phyloP scores from a whole-genome alignment of 1,284 basidiomycete species.

The Porogramme epimiltina region DNA sequence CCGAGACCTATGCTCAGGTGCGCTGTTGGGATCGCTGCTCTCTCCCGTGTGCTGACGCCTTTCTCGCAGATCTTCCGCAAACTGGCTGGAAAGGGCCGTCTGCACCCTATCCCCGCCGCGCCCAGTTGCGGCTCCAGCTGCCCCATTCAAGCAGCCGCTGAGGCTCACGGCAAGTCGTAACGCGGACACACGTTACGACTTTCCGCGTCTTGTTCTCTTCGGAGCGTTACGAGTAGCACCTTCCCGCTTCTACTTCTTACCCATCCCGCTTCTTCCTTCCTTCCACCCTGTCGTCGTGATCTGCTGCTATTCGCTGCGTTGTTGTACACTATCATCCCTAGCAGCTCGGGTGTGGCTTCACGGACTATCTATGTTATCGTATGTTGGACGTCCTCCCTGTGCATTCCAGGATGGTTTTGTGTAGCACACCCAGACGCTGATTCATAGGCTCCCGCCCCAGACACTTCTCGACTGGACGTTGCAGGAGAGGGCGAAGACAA shows the following conservation, averaged over 20 bases:
- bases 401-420: background rate
- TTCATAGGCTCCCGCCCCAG: no score
- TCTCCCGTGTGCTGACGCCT: constrained; percentile 4
- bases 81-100: constrained; percentile 29
- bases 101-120: constrained; percentile 17
- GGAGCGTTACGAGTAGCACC: background rate
- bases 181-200: background rate
- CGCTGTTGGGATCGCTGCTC: constrained; percentile 14
- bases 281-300: constrained; percentile 7
- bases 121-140: constrained; percentile 16
- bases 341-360: constrained; percentile 10
- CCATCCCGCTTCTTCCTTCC: background rate
- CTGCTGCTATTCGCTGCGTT: constrained; percentile 1
- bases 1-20: constrained; percentile 74
- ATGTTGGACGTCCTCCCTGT: constrained; percentile 6
- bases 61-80: constrained; percentile 36
- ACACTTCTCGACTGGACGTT: no score
- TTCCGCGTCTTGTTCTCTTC: no score
- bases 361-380: constrained; percentile 11
- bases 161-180: constrained; percentile 18
- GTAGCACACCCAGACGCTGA: no score
- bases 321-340: constrained; percentile 20
- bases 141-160: constrained; percentile 4
- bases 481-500: no score
- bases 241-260: background rate